Percentiles rank a stretch among this genome's conserved stretches.
These are phyloP conservation scores for Eleusine coracana DNA, from an alignment of 176 grass and related monocot species.

Conservation along the genomic window DNA sequence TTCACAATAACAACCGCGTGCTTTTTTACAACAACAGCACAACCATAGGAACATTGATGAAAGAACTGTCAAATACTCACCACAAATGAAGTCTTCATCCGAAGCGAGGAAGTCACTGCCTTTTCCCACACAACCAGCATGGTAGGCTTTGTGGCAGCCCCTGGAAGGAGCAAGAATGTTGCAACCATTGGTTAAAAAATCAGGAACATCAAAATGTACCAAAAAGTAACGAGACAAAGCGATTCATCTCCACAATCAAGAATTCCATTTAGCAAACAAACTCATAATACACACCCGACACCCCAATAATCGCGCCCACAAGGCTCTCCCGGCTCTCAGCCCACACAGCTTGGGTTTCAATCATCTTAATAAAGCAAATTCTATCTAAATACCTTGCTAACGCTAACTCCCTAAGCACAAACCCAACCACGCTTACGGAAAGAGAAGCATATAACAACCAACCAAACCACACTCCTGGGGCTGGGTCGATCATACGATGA, in stretches of 20 bases:
- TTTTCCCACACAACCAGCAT: conserved; percentile 64
- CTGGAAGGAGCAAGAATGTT: conserved; percentile 43
- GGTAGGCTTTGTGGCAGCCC: conserved; percentile 88
- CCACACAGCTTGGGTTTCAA: no score
- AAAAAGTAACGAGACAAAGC: no score
- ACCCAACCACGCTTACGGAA: neutral
- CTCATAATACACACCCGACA: neutral
- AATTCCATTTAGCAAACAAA: neutral
- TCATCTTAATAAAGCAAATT: no score
- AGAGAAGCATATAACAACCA: neutral
- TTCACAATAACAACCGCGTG: neutral
- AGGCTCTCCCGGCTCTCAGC: no score
- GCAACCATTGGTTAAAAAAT: neutral
- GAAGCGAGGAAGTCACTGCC: conserved; percentile 61
- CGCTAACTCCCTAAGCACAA: neutral
- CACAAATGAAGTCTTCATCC: conserved; percentile 72
- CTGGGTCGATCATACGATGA: neutral
- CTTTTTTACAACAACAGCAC: neutral
- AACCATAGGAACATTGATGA: conserved; percentile 3
- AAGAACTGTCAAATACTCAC: conserved; percentile 53
- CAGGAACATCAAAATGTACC: neutral
- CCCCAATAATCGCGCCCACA: no score
- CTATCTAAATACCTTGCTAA: neutral
- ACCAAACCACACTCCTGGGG: neutral
- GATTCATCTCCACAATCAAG: no score